These are phyloP conservation scores for Mollisia scopiformis DNA, from an alignment of 2,329 filamentous ascomycete species.

Conservation along the genomic window DNA sequence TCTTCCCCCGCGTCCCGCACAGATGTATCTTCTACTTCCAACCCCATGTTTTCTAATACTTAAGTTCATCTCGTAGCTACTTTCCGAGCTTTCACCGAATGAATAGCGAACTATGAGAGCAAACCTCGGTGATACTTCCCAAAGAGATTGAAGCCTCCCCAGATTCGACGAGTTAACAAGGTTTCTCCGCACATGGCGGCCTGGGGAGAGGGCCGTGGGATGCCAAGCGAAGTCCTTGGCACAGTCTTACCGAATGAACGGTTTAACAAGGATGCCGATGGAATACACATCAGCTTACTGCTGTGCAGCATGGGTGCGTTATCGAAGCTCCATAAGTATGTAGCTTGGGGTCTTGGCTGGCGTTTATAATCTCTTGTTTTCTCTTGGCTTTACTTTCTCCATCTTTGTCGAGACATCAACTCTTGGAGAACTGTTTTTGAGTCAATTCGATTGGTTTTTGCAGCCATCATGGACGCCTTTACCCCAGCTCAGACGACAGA, in stretches of 20 bases:
- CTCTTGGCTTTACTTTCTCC: not conserved
- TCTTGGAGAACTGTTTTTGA: not conserved
- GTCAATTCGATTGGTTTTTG: not conserved
- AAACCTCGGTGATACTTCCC: not conserved
- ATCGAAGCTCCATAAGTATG: not conserved
- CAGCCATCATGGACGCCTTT: slow-evolving; percentile 41
- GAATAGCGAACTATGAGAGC: not conserved
- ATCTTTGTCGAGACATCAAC: not conserved
- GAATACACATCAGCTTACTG: not conserved
- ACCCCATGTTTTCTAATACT: not conserved
- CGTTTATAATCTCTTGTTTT: not conserved
- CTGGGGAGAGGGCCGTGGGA: too few species aligned
- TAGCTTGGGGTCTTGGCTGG: not conserved
- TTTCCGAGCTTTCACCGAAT: not conserved
- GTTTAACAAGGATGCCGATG: not conserved
- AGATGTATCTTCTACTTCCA: not conserved
- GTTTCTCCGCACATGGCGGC: not conserved
- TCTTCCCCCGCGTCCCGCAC: not conserved
- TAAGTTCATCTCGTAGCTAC: not conserved
- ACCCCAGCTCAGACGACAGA: slow-evolving; percentile 53
- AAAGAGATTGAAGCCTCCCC: slow-evolving; percentile 1
- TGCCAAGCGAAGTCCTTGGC: not conserved
- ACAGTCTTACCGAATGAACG: not conserved
- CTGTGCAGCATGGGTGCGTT: not conserved
- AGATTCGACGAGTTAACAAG: not conserved